phyloP scores from a whole-genome alignment of 2,329 filamentous ascomycete genomes.

The Apiospora phragmitis region DNA sequence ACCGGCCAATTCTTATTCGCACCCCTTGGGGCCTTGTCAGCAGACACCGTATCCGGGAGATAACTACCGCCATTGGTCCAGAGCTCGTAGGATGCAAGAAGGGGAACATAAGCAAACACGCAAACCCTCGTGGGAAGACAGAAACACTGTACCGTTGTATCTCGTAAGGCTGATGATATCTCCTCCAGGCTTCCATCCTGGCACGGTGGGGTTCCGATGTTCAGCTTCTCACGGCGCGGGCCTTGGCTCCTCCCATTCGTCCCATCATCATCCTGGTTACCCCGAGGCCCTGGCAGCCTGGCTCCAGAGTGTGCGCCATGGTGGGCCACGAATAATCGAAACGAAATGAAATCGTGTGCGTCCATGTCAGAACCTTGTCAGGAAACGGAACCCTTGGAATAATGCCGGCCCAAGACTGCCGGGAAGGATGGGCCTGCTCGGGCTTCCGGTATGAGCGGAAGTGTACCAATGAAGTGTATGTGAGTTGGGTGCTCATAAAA shows the following conservation, averaged over 20 bases:
- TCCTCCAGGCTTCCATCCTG: not conserved
- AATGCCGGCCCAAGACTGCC: not conserved
- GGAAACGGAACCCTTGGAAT: not conserved
- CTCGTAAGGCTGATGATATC: not conserved
- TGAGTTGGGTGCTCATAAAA: not conserved
- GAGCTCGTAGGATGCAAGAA: too few species aligned
- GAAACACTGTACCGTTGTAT: not conserved
- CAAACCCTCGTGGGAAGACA: not conserved
- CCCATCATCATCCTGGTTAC: not conserved
- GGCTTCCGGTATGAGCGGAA: not conserved
- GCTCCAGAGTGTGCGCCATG: not conserved
- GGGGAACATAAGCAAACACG: not conserved
- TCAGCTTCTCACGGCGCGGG: not conserved
- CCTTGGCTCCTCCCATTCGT: not conserved
- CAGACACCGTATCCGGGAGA: not conserved
- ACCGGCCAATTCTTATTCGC: too few species aligned
- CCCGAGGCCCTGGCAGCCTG: not conserved
- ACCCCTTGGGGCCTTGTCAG: not conserved
- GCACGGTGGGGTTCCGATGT: not conserved
- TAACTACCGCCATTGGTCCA: not conserved
- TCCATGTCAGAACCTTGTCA: not conserved
- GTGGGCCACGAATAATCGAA: not conserved
- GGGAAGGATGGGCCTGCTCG: not conserved
- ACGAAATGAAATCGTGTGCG: not conserved
- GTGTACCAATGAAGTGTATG: not conserved